Evolutionary conservation across 1,139 yeast species (phyloP).

Genomic region (Kurtzmaniella quercitrusa): DNA sequence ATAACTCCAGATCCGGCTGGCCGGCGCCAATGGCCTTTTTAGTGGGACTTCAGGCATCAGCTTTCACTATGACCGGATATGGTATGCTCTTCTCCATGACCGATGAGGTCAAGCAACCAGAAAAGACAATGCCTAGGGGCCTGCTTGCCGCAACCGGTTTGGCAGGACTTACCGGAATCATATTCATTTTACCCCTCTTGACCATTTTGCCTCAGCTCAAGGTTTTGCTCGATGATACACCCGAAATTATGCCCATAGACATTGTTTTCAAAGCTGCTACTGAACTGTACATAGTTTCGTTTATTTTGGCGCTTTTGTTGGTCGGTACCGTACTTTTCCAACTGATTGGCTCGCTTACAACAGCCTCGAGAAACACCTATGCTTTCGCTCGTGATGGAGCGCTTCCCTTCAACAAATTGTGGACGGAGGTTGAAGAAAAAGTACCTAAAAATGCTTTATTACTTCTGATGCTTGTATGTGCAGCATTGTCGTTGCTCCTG

Average conservation of each 20-base stretch:
- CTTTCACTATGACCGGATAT: constrained; percentile 77
- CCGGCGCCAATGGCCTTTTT: constrained; percentile 62
- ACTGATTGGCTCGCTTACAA: constrained; percentile 75
- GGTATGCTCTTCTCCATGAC: constrained; percentile 80
- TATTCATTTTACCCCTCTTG: constrained; percentile 68
- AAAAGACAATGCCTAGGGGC: constrained; percentile 74
- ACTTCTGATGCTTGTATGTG: constrained; percentile 64
- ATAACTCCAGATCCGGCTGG: constrained; percentile 72
- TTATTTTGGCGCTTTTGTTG: constrained; percentile 61
- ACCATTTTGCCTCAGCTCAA: constrained; percentile 66
- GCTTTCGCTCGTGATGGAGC: constrained; percentile 91
- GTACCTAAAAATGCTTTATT: constrained; percentile 73
- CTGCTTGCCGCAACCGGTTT: constrained; percentile 62
- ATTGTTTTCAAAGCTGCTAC: constrained; percentile 68
- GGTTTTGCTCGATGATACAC: constrained; percentile 52
- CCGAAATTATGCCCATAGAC: constrained; percentile 64
- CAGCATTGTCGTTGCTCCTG: constrained; percentile 59
- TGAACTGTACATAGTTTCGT: constrained; percentile 61
- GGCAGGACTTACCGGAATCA: constrained; percentile 63
- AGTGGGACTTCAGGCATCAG: constrained; percentile 74
- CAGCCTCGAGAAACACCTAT: constrained; percentile 83
- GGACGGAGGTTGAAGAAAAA: constrained; percentile 61
- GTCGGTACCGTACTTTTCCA: constrained; percentile 74
- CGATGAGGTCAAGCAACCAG: constrained; percentile 77
- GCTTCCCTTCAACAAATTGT: constrained; percentile 61